Evolutionary conservation across 306 rosid genomes (phyloP).

Genomic region (Fagus crenata): DNA sequence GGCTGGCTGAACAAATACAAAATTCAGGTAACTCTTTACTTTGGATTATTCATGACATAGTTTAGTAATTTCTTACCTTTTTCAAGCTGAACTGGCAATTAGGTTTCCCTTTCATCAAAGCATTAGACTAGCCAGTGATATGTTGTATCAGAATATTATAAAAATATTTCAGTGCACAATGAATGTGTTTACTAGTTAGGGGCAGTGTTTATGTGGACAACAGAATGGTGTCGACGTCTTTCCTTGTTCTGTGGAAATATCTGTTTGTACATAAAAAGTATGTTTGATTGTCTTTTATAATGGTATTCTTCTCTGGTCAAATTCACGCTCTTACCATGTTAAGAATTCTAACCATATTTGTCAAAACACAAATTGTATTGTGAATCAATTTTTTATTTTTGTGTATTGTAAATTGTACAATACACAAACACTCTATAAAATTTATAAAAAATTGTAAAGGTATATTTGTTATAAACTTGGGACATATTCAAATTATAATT

Average conservation of each 20-base stretch:
- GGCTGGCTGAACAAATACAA: constrained; percentile 96
- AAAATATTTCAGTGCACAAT: neutral
- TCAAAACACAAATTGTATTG: too few species aligned
- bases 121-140: neutral
- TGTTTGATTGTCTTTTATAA: neutral
- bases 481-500: too few species aligned
- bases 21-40: constrained; percentile 70
- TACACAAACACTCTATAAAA: too few species aligned
- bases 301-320: neutral
- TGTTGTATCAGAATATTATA: neutral
- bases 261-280: neutral
- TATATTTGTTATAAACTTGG: too few species aligned
- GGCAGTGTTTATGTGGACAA: constrained; percentile 1
- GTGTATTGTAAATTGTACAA: too few species aligned
- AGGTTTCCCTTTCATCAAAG: neutral
- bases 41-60: neutral
- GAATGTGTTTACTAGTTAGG: neutral
- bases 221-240: neutral
- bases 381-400: too few species aligned
- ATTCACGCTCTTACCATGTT: neutral
- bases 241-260: neutral
- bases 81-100: constrained; percentile 7
- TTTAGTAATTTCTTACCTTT: neutral
- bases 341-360: neutral
- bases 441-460: too few species aligned